Conservation (phyloP, 306 rosid genomes). For the Ochetophila trinervis region DNA sequence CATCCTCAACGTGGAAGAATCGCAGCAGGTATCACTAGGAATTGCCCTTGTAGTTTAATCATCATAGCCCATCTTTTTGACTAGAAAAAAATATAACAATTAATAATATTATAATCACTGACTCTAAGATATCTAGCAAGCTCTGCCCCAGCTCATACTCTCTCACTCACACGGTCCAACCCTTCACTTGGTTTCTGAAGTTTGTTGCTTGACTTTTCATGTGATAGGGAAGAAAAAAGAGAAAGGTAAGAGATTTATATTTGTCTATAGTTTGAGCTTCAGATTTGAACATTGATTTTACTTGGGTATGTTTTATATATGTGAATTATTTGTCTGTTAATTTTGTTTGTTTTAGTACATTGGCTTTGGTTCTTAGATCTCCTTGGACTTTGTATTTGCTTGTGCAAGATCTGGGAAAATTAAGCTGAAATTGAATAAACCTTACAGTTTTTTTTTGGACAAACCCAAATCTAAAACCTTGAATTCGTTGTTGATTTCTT, state of each 20-base stretch:
- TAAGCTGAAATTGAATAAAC: background rate
- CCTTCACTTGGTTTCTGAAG: background rate
- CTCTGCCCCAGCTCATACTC: slow-evolving; percentile 10
- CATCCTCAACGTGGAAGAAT: slow-evolving; percentile 31
- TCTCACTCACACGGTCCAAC: background rate
- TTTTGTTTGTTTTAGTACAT: background rate
- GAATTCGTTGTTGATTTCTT: slow-evolving; percentile 4
- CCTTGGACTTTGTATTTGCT: slow-evolving; percentile 13
- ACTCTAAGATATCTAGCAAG: slow-evolving; percentile 10
- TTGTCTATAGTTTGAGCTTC: background rate
- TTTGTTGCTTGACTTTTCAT: slow-evolving; percentile 19
- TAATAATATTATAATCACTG: background rate
- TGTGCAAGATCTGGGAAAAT: slow-evolving; percentile 29
- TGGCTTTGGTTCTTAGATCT: slow-evolving; percentile 28
- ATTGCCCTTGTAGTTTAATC: background rate
- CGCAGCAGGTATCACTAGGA: background rate
- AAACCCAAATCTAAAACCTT: slow-evolving; percentile 5
- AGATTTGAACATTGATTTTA: slow-evolving; percentile 1
- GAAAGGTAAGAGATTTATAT: background rate
- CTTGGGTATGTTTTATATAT: background rate
- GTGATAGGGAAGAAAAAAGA: slow-evolving; percentile 6
- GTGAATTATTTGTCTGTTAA: background rate
- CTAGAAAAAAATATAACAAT: background rate
- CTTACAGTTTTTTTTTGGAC: background rate
- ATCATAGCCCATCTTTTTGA: slow-evolving; percentile 5